Conservation (phyloP, 257 asterid genomes). For the Solanum bukasovii region DNA sequence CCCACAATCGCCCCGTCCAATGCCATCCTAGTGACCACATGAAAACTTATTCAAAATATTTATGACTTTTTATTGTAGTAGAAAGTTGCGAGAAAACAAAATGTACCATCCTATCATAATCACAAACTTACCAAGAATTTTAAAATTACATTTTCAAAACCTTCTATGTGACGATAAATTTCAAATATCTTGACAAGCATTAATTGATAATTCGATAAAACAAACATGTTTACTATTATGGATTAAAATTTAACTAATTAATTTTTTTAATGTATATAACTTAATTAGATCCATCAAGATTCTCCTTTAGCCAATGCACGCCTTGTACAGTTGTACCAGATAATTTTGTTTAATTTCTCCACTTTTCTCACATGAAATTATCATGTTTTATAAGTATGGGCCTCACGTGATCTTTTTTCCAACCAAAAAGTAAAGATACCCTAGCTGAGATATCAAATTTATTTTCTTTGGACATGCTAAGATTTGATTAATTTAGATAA, state of each 20-base stretch:
- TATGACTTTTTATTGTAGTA: too few relatives aligned
- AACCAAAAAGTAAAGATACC: not conserved
- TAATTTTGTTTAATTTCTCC: too few relatives aligned
- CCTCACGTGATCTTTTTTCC: not conserved
- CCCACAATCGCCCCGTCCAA: too few relatives aligned
- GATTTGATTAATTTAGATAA: too few relatives aligned
- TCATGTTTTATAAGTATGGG: not conserved
- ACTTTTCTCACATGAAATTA: not conserved
- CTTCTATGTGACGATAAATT: not conserved
- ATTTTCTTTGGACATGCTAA: too few relatives aligned
- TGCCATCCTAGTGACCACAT: too few relatives aligned
- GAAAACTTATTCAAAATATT: too few relatives aligned
- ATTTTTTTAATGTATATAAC: too few relatives aligned
- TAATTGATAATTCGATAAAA: not conserved
- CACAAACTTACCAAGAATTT: not conserved
- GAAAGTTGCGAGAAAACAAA: not conserved
- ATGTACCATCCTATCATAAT: not conserved
- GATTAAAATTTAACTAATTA: not conserved
- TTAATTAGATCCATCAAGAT: not conserved
- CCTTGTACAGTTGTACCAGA: not conserved
- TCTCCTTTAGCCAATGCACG: not conserved
- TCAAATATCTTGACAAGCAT: not conserved
- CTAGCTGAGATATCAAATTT: not conserved
- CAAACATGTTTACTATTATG: not conserved
- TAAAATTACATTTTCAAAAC: not conserved